Evolutionary conservation across 1,284 basidiomycete genomes (phyloP).

Genomic region (Ceratobasidium sp.): DNA sequence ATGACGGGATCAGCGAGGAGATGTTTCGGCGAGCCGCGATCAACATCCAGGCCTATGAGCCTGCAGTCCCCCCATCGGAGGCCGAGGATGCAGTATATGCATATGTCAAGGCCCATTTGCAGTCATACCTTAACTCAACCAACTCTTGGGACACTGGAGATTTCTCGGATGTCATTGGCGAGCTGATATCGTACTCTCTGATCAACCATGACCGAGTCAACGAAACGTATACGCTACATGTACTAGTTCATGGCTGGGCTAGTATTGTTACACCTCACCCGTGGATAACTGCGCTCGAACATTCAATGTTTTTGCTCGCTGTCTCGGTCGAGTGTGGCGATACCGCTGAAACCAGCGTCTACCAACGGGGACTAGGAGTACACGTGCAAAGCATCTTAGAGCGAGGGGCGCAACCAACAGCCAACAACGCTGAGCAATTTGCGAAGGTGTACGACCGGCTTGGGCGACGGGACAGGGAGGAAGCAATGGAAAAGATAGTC

Average conservation of each 20-base stretch:
- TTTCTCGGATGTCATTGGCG: not conserved
- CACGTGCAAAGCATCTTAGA: not conserved
- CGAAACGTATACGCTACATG: not conserved
- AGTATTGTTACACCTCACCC: not conserved
- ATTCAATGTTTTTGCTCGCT: not conserved
- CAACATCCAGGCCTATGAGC: not conserved
- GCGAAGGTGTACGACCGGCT: not conserved
- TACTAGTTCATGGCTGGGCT: slow-evolving; percentile 10
- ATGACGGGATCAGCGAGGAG: not conserved
- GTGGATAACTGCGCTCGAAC: not conserved
- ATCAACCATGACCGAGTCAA: slow-evolving; percentile 12
- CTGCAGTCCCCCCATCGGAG: not conserved
- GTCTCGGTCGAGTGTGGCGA: not conserved
- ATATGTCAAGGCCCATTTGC: not conserved
- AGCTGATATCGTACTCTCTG: slow-evolving; percentile 13
- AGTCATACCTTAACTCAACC: not conserved
- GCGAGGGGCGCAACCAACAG: no score
- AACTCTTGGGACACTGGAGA: not conserved
- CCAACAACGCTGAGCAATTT: slow-evolving; percentile 2
- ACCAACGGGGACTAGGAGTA: not conserved
- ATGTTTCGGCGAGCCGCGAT: slow-evolving; percentile 27
- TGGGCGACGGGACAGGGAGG: not conserved
- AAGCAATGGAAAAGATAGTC: not conserved
- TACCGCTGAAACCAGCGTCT: not conserved
- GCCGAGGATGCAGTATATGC: not conserved